These are phyloP conservation scores for Ceratocystis huliohia DNA, from an alignment of 2,329 filamentous ascomycete genomes.

Conservation along the genomic window DNA sequence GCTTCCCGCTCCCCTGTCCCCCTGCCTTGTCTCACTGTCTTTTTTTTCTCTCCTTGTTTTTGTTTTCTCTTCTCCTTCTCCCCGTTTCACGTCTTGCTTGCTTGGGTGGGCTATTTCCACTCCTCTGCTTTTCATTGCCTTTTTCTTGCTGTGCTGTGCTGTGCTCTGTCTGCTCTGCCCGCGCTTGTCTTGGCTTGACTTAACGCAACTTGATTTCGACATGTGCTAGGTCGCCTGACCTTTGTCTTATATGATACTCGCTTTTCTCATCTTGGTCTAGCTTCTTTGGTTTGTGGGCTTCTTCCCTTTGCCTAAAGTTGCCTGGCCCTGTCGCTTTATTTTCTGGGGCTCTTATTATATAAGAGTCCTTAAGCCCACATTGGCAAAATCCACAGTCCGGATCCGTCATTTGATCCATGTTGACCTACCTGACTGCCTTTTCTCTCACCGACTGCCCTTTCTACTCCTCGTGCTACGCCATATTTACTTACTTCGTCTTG, in stretches of 20 bases:
- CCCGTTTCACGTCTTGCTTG: neutral
- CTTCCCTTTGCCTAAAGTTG: too few relatives aligned
- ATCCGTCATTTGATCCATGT: neutral
- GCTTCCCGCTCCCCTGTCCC: neutral
- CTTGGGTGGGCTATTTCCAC: neutral
- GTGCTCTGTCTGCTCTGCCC: neutral
- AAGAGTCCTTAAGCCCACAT: neutral
- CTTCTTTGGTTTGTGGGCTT: neutral
- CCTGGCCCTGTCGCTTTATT: neutral
- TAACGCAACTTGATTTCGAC: neutral
- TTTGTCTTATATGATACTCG: conserved; percentile 6
- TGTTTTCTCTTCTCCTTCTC: neutral
- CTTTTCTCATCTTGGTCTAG: conserved; percentile 1
- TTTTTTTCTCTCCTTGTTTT: neutral
- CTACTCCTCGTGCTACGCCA: neutral
- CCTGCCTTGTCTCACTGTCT: neutral
- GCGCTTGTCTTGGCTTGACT: neutral
- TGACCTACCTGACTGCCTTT: too few relatives aligned
- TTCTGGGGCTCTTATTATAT: conserved; percentile 5
- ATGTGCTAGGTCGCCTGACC: conserved; percentile 1
- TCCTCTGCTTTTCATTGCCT: neutral
- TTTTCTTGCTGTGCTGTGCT: neutral
- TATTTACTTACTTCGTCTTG: neutral
- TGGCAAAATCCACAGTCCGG: neutral
- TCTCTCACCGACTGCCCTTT: too few relatives aligned